Conservation (phyloP, 441 rosid genomes). For the Isatis lusitanica region DNA sequence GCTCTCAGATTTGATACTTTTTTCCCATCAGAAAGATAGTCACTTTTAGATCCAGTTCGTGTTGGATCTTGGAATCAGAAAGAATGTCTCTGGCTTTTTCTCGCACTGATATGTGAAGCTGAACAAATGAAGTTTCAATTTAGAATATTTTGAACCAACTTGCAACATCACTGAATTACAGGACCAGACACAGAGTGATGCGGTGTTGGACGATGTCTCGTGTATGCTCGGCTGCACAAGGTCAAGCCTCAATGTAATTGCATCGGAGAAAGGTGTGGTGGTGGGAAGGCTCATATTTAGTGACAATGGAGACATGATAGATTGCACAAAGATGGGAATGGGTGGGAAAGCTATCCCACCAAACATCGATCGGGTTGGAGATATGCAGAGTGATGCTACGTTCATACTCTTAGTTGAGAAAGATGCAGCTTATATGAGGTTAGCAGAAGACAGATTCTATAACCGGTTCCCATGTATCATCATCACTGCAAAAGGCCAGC, state of each 20-base stretch:
- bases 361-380: conserved; percentile 88
- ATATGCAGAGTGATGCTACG: conserved; percentile 89
- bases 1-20: neutral
- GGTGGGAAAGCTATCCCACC: conserved; percentile 98
- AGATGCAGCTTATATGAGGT: conserved; percentile 88
- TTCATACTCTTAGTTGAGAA: conserved; percentile 88
- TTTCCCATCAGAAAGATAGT: neutral
- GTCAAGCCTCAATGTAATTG: conserved; percentile 86
- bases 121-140: neutral
- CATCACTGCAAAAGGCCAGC: conserved; percentile 94
- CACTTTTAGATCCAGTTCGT: conserved; percentile 1
- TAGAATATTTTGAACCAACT: conserved; percentile 5
- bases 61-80: neutral
- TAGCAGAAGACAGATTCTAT: conserved; percentile 94
- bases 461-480: conserved; percentile 94
- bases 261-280: conserved; percentile 91
- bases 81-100: neutral
- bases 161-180: conserved; percentile 36
- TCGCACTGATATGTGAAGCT: neutral
- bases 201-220: conserved; percentile 85
- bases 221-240: conserved; percentile 94
- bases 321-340: conserved; percentile 96
- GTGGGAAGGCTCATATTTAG: conserved; percentile 90
- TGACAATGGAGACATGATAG: conserved; percentile 97
- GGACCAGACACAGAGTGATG: conserved; percentile 89